These are phyloP conservation scores for Rubus idaeus DNA, from an alignment of 306 rosid genomes.

Conservation along the genomic window DNA sequence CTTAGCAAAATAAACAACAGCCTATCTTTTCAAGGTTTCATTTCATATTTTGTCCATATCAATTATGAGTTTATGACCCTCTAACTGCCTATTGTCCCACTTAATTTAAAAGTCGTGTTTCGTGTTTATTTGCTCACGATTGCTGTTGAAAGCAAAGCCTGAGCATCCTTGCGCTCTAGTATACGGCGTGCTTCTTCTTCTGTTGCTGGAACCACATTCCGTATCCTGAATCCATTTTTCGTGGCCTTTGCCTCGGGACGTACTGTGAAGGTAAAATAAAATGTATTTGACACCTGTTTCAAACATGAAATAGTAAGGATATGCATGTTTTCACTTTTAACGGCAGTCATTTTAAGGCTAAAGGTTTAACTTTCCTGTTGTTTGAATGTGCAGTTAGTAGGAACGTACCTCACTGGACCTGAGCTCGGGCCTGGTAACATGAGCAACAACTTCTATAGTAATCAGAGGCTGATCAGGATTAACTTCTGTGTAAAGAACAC, in stretches of 20 bases:
- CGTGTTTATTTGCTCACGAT: neutral
- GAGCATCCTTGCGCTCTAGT: constrained; percentile 82
- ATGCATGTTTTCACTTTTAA: neutral
- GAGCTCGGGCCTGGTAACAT: constrained; percentile 88
- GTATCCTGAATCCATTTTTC: constrained; percentile 51
- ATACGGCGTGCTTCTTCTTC: constrained; percentile 91
- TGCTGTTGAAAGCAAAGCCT: constrained; percentile 38
- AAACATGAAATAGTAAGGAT: neutral
- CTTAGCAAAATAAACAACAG: neutral
- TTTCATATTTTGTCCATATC: neutral
- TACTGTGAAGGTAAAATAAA: constrained; percentile 82
- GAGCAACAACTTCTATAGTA: constrained; percentile 94
- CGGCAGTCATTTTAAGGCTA: neutral
- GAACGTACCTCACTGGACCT: constrained; percentile 81
- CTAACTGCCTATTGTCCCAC: neutral
- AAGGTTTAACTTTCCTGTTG: neutral
- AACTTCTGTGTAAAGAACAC: constrained; percentile 73
- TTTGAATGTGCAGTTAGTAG: neutral
- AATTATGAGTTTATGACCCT: neutral
- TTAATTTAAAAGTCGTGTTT: neutral
- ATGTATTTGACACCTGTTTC: constrained; percentile 72
- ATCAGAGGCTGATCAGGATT: constrained; percentile 85
- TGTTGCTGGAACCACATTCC: constrained; percentile 86
- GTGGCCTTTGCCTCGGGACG: constrained; percentile 78
- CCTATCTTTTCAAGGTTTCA: neutral